These are phyloP conservation scores for Dendrobium catenatum DNA, from an alignment of 106 monocot genomes.

Conservation along the genomic window DNA sequence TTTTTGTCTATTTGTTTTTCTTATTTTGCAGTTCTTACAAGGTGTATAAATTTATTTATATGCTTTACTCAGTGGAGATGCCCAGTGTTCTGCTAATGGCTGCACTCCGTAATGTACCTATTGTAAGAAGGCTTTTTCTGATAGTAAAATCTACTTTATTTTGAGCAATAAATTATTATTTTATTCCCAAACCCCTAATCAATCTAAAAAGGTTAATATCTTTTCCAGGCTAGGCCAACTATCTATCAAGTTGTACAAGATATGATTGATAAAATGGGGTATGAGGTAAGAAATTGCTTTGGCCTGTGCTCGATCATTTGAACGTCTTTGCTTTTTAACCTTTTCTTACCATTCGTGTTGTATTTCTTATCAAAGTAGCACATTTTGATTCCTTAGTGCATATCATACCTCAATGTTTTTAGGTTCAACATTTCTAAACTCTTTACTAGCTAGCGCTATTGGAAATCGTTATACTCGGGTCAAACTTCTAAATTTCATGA, in stretches of 20 bases:
- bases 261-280: constrained; percentile 61
- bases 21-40: not conserved
- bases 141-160: too few species aligned
- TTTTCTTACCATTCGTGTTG: too few species aligned
- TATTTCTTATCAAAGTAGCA: too few species aligned
- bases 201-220: not conserved
- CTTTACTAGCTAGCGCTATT: too few species aligned
- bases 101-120: constrained; percentile 79
- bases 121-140: constrained; percentile 32
- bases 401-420: too few species aligned
- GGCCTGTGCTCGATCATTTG: too few species aligned
- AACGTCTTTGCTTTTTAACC: too few species aligned
- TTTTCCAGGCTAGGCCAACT: constrained; percentile 61
- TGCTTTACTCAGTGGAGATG: constrained; percentile 58
- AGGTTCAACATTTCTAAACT: too few species aligned
- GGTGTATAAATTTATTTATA: not conserved
- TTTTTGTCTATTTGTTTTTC: not conserved
- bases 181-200: not conserved
- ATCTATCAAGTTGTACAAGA: constrained; percentile 60
- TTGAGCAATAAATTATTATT: not conserved
- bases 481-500: too few species aligned
- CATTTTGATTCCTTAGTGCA: too few species aligned
- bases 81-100: constrained; percentile 86
- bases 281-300: constrained; percentile 29
- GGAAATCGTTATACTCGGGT: too few species aligned